Evolutionary conservation across 2,329 filamentous ascomycete genomes (phyloP), one percentile per base, ranked within the genome.

Genomic region (Monosporascus sp.): DNA sequence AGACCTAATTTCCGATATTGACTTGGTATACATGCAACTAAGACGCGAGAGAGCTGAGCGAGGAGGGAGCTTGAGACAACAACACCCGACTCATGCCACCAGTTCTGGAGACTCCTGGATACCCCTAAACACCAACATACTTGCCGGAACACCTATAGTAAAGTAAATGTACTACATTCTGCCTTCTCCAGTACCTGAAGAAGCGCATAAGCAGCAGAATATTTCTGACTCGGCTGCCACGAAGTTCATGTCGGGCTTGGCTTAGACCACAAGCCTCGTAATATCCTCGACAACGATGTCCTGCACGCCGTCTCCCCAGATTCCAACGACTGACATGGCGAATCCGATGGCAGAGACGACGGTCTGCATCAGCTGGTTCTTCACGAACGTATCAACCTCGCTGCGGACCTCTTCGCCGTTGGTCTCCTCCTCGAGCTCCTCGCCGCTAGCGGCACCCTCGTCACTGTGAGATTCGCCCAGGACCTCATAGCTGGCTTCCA

Each of bases 401-500:
- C 69, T 74, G 58, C 80, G 75, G 45, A 86, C 78, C 63, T 85
- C 80, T 72, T 87, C 84, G 35, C 83, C 84, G 62, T 86, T 86
- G 55, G 83, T 61, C 47, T 70, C 70, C 37, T 70, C 73, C 60
- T 67, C 72, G 56, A 73, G 75, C 63, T 73, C 74, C 56, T 65
- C 69, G 41, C 75, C 74, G 37, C 59, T 60, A 50, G 59, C 61
- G 41, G 59, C 68, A 61, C 81, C 84, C 70, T 78, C 78, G 64
- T 76, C 76, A 58, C 75, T 78, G 45, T 72, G 70, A 2, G 71
- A 68, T 48, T 71, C 72, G 44, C 79, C 77, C 24, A 88, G 73
- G 9, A 88, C 81, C 71, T 90, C 86, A 71, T 88, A 89, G 76
- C 83, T 89, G 46, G 82, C 80, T 68, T 91, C 87, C 76, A 89